These are phyloP conservation scores for Colletotrichum australisinense DNA, from an alignment of 2,329 filamentous ascomycete genomes.

Conservation along the genomic window DNA sequence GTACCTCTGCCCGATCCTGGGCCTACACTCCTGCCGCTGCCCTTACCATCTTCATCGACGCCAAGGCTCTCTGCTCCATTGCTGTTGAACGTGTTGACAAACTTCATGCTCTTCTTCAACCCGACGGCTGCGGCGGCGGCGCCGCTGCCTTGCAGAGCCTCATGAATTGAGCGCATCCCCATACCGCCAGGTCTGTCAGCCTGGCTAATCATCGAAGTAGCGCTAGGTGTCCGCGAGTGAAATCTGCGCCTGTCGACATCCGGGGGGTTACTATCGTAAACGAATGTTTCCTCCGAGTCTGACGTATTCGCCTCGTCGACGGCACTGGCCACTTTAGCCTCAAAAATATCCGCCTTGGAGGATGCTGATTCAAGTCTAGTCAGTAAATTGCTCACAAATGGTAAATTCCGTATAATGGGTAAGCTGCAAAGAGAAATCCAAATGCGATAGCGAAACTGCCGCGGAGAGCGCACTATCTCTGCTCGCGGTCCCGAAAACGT, in stretches of 20 bases:
- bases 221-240: slow-evolving; percentile 94
- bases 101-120: slow-evolving; percentile 96
- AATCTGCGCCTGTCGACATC: slow-evolving; percentile 76
- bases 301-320: slow-evolving; percentile 97
- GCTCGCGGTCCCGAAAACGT: slow-evolving; percentile 47
- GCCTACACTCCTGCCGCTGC: slow-evolving; percentile 68
- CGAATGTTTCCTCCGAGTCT: slow-evolving; percentile 97
- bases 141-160: slow-evolving; percentile 46
- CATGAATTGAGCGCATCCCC: slow-evolving; percentile 71
- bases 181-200: slow-evolving; percentile 63
- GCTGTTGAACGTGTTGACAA: slow-evolving; percentile 82
- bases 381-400: slow-evolving; percentile 56
- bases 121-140: slow-evolving; percentile 57
- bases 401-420: slow-evolving; percentile 41
- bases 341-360: slow-evolving; percentile 97
- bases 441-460: slow-evolving; percentile 31
- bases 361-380: slow-evolving; percentile 71
- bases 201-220: slow-evolving; percentile 84
- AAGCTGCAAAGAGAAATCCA: background rate
- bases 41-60: slow-evolving; percentile 75
- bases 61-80: slow-evolving; percentile 63
- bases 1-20: slow-evolving; percentile 73
- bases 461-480: slow-evolving; percentile 43
- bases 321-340: slow-evolving; percentile 94
- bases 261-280: slow-evolving; percentile 97